Percentiles rank a stretch among this genome's conserved stretches.
phyloP scores from a whole-genome alignment of 495 filamentous ascomycete species.

The Penicillium taxi region DNA sequence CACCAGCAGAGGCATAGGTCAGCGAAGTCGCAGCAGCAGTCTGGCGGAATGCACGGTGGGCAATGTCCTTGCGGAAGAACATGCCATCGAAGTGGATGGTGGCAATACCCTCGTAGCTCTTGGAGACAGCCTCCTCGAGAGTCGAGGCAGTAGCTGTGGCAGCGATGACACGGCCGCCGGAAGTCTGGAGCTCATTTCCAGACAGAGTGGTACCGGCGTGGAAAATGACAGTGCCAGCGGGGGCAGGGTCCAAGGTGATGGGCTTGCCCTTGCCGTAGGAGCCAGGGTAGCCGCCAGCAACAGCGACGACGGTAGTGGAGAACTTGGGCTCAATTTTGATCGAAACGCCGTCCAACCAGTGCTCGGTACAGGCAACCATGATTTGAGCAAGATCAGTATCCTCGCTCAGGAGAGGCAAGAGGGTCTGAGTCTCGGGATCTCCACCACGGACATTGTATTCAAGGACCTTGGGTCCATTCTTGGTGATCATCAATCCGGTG shows the following conservation, averaged over 20 bases:
- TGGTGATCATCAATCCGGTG: conserved; percentile 93
- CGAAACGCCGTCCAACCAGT: conserved; percentile 60
- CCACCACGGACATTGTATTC: conserved; percentile 98
- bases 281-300: conserved; percentile 91
- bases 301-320: conserved; percentile 86
- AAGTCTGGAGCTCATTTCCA: conserved; percentile 54
- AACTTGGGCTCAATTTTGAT: conserved; percentile 61
- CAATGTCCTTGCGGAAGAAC: conserved; percentile 92
- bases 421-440: conserved; percentile 91
- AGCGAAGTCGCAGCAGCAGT: conserved; percentile 48
- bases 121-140: conserved; percentile 71
- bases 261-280: conserved; percentile 73
- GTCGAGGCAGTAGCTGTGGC: conserved; percentile 67
- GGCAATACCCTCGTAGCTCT: conserved; percentile 73
- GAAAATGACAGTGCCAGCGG: conserved; percentile 64
- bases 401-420: conserved; percentile 68
- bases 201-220: conserved; percentile 80
- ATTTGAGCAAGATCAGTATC: conserved; percentile 86
- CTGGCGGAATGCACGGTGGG: conserved; percentile 51
- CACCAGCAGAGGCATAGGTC: conserved; percentile 88
- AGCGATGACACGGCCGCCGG: conserved; percentile 88
- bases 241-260: conserved; percentile 51
- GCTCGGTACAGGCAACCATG: conserved; percentile 76
- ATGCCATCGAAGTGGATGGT: conserved; percentile 80
- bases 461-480: conserved; percentile 74